Evolutionary conservation across 441 rosid genomes (phyloP).

Genomic region (Capsella rubella): DNA sequence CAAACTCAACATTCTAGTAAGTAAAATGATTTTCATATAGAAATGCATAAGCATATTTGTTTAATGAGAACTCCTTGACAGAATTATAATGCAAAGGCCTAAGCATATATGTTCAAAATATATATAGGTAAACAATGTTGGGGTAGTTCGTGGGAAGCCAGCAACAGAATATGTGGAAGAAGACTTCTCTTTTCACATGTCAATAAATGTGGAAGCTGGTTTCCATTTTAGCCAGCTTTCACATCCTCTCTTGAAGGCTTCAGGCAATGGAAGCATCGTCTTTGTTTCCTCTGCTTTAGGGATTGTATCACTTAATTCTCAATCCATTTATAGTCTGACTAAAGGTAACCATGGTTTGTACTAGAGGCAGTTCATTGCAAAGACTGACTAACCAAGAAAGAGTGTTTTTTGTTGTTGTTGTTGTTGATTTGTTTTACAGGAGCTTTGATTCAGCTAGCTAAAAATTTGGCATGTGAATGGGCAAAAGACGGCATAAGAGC

Average conservation of each 20-base stretch:
- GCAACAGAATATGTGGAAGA: not conserved
- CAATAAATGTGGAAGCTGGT: conserved; percentile 38
- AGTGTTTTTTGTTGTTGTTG: too few species aligned
- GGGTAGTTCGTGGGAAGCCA: not conserved
- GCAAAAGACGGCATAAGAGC: not conserved
- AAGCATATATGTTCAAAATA: too few species aligned
- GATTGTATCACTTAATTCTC: not conserved
- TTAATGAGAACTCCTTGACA: not conserved
- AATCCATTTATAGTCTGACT: not conserved
- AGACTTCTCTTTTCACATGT: not conserved
- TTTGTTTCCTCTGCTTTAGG: not conserved
- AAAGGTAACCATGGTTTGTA: not conserved
- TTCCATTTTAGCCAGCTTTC: not conserved
- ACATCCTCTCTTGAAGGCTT: not conserved
- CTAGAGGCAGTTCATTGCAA: not conserved
- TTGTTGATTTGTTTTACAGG: not conserved
- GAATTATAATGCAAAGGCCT: too few species aligned
- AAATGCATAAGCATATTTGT: not conserved
- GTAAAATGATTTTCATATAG: not conserved
- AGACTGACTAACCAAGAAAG: not conserved
- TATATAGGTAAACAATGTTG: not conserved
- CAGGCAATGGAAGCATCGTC: not conserved
- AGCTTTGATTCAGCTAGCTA: not conserved
- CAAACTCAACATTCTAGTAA: not conserved
- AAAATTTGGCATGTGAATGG: conserved; percentile 1